phyloP scores from a whole-genome alignment of 768 basidiomycete genomes.

The Asterophora lycoperdoides region DNA sequence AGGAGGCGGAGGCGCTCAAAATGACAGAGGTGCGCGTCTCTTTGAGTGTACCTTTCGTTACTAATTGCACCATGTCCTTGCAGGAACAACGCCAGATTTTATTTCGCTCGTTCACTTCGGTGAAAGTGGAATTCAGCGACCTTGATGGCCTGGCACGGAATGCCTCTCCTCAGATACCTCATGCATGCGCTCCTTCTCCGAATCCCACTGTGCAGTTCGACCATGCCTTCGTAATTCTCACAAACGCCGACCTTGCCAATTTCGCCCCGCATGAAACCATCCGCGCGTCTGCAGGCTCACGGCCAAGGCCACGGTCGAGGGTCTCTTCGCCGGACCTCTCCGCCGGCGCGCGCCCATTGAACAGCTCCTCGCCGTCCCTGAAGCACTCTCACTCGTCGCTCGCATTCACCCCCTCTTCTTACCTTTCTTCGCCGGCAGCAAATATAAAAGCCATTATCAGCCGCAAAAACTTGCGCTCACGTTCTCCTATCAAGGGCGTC shows the following conservation, averaged over 20 bases:
- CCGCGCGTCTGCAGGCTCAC: constrained; percentile 26
- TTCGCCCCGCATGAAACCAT: constrained; percentile 37
- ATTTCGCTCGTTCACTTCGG: constrained; percentile 43
- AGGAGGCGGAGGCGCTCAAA: constrained; percentile 53
- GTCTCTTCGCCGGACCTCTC: constrained; percentile 21
- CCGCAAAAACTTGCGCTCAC: constrained; percentile 22
- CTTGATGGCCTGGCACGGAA: constrained; percentile 54
- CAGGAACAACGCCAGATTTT: constrained; percentile 40
- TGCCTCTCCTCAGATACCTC: background rate
- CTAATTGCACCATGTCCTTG: constrained; percentile 1
- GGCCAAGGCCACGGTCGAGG: constrained; percentile 10
- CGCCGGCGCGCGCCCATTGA: constrained; percentile 15
- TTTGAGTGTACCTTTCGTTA: background rate
- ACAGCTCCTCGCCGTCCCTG: background rate
- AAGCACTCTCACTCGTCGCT: constrained; percentile 5
- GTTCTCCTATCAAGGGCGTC: constrained; percentile 28
- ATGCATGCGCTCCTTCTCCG: background rate
- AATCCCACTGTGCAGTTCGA: constrained; percentile 1
- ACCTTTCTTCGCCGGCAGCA: constrained; percentile 1
- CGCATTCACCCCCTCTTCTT: background rate
- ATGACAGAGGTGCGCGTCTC: constrained; percentile 46
- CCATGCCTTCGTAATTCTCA: constrained; percentile 30
- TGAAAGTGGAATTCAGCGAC: constrained; percentile 60
- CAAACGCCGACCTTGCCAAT: constrained; percentile 32
- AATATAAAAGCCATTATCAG: constrained; percentile 13